Percentiles rank a stretch among this genome's conserved stretches.
Conservation (phyloP, 768 basidiomycete species). For the Boletus sp. region DNA sequence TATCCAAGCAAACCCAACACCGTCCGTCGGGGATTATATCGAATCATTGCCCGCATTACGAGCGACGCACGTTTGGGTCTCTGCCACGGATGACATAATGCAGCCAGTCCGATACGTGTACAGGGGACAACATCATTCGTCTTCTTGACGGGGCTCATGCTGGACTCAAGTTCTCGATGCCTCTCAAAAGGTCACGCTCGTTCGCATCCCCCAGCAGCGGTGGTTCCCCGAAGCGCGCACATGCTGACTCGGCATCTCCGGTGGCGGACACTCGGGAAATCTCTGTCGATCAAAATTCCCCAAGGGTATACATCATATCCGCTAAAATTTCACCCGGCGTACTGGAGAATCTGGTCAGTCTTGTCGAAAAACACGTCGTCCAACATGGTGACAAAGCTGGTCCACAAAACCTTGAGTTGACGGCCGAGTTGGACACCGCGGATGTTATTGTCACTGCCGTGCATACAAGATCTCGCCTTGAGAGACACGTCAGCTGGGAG, state of each 20-base stretch:
- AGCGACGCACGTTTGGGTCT: neutral
- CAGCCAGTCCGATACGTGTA: neutral
- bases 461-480: constrained; percentile 62
- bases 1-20: too few relatives aligned
- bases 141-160: neutral
- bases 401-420: constrained; percentile 33
- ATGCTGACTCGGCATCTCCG: constrained; percentile 1
- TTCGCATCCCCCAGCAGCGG: neutral
- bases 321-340: constrained; percentile 27
- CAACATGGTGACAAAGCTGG: neutral
- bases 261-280: neutral
- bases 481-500: constrained; percentile 65
- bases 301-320: constrained; percentile 31
- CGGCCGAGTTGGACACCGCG: constrained; percentile 43
- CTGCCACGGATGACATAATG: neutral
- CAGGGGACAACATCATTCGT: neutral
- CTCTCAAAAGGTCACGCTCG: constrained; percentile 10
- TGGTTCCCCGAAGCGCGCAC: constrained; percentile 12
- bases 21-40: neutral
- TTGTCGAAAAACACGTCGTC: constrained; percentile 20
- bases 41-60: neutral
- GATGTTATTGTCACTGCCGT: constrained; percentile 67
- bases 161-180: constrained; percentile 4
- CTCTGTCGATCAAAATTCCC: constrained; percentile 4
- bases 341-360: constrained; percentile 23